phyloP scores from a whole-genome alignment of 768 basidiomycete species.

The Termitomyces sp. region DNA sequence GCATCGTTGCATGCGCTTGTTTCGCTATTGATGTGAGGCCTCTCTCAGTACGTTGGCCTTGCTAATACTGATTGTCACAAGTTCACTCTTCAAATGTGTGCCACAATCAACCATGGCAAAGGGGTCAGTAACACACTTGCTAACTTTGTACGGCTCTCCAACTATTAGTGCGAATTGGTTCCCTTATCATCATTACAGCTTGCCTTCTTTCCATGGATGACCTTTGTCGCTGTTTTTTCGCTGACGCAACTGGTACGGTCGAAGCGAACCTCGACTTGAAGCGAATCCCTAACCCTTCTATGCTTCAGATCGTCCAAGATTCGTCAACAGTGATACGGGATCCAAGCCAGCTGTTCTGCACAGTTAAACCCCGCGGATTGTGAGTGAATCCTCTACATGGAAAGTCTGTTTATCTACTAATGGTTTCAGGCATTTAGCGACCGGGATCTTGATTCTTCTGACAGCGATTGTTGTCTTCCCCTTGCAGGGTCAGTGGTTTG shows the following conservation, averaged over 20 bases:
- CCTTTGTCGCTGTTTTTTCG: background rate
- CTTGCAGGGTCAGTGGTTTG: background rate
- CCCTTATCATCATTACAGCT: background rate
- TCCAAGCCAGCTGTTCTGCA: background rate
- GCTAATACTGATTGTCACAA: background rate
- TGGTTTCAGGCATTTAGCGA: background rate
- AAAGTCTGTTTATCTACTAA: background rate
- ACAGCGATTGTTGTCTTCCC: background rate
- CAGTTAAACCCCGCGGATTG: background rate
- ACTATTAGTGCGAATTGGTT: background rate
- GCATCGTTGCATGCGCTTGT: background rate
- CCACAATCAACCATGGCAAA: background rate
- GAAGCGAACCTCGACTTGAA: background rate
- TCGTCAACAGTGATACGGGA: background rate
- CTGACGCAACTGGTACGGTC: background rate
- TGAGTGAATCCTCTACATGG: background rate
- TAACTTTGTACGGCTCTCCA: background rate
- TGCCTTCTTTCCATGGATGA: background rate
- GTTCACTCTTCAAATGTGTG: background rate
- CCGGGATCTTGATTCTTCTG: background rate
- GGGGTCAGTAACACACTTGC: background rate
- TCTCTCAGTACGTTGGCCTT: background rate
- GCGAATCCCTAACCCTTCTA: background rate
- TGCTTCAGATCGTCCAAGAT: background rate
- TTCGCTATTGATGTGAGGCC: slow-evolving; percentile 1